Evolutionary conservation across 108 stramenopile genomes (phyloP).

Genomic region (Nitzschia inconspicua): DNA sequence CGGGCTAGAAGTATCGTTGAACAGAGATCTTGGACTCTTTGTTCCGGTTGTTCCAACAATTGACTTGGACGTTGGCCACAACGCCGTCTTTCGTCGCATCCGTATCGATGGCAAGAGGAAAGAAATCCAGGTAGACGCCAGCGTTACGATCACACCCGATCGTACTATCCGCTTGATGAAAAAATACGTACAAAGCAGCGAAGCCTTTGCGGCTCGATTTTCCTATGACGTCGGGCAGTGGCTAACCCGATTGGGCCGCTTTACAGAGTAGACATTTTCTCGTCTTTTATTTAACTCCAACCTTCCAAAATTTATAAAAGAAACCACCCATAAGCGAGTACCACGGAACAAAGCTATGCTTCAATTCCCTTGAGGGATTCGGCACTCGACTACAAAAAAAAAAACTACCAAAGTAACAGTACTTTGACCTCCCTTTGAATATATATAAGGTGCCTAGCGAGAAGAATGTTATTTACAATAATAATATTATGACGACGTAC

Average conservation of each 20-base stretch:
- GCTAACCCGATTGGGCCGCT: slow-evolving; percentile 43
- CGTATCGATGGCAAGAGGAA: slow-evolving; percentile 26
- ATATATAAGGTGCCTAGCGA: no score
- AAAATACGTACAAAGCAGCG: slow-evolving; percentile 26
- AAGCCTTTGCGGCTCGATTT: slow-evolving; percentile 31
- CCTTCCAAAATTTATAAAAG: no score
- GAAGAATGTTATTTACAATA: no score
- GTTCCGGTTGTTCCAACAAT: slow-evolving; percentile 47
- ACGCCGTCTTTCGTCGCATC: slow-evolving; percentile 26
- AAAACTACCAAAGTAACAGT: no score
- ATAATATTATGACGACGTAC: no score
- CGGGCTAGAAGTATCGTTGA: slow-evolving; percentile 41
- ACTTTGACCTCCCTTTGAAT: no score
- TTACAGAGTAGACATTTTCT: slow-evolving; percentile 11
- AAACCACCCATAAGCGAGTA: no score
- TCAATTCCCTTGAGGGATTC: no score
- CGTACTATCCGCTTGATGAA: slow-evolving; percentile 21
- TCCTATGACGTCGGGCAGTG: slow-evolving; percentile 41
- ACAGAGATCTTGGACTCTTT: slow-evolving; percentile 31
- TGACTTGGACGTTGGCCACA: slow-evolving; percentile 49
- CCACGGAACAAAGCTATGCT: no score
- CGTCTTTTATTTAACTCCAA: no score
- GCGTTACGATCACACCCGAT: slow-evolving; percentile 46
- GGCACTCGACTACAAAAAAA: no score
- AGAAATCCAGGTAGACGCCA: slow-evolving; percentile 24